Evolutionary conservation across 345 rosid genomes (phyloP).

Genomic region (Leavenworthia alabamica): DNA sequence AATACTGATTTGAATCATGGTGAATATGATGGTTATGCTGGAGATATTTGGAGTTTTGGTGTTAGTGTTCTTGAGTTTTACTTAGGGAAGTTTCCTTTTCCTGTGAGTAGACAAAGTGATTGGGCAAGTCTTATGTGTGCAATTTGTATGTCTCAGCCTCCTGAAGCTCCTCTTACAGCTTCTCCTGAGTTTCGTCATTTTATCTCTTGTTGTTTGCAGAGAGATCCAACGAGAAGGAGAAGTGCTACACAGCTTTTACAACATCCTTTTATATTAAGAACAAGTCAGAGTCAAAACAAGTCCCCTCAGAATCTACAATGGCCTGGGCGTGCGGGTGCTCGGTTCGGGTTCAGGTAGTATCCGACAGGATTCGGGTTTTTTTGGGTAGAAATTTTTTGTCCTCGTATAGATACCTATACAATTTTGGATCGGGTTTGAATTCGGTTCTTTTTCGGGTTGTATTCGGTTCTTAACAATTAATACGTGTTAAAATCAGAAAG

Average conservation of each 20-base stretch:
- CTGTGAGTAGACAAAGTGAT: constrained; percentile 66
- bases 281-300: constrained; percentile 34
- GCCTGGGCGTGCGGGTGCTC: too few species aligned
- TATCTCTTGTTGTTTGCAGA: constrained; percentile 78
- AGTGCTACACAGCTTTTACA: constrained; percentile 50
- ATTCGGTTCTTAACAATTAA: too few species aligned
- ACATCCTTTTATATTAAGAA: constrained; percentile 69
- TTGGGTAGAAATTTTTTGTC: too few species aligned
- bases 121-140: constrained; percentile 98
- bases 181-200: constrained; percentile 66
- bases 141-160: constrained; percentile 82
- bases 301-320: constrained; percentile 54
- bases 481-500: too few species aligned
- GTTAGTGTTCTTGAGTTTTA: constrained; percentile 83
- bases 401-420: too few species aligned
- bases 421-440: too few species aligned
- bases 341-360: too few species aligned
- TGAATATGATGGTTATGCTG: constrained; percentile 64
- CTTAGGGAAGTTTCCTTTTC: constrained; percentile 76
- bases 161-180: constrained; percentile 65
- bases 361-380: too few species aligned
- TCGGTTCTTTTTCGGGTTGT: too few species aligned
- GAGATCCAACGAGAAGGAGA: constrained; percentile 63
- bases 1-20: constrained; percentile 92
- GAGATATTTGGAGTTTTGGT: constrained; percentile 96